Conservation (phyloP, 768 basidiomycete genomes). For the Mycena filopes region DNA sequence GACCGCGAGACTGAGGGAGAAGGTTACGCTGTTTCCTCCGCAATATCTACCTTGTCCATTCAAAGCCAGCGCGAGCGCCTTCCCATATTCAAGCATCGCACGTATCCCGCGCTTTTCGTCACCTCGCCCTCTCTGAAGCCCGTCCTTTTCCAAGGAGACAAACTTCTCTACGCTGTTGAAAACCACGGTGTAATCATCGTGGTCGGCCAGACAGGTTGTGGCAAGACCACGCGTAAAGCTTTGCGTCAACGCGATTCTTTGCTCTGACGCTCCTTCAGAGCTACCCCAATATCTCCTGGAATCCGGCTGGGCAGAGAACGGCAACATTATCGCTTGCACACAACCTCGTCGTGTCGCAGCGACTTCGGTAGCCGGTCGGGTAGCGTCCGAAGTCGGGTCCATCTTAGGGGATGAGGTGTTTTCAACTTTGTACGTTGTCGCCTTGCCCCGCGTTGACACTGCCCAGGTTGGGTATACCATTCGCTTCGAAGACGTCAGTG, state of each 20-base stretch:
- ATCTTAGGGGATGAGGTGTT: slow-evolving; percentile 87
- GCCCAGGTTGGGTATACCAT: slow-evolving; percentile 96
- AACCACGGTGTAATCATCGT: slow-evolving; percentile 86
- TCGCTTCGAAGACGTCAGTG: slow-evolving; percentile 93
- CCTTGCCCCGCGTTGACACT: neutral
- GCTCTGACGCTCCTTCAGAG: slow-evolving; percentile 60
- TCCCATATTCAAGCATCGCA: slow-evolving; percentile 92
- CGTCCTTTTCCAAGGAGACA: slow-evolving; percentile 67
- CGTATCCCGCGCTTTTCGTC: slow-evolving; percentile 38
- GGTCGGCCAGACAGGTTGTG: slow-evolving; percentile 95
- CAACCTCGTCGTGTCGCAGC: slow-evolving; percentile 95
- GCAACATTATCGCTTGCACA: slow-evolving; percentile 90
- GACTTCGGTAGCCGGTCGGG: slow-evolving; percentile 91
- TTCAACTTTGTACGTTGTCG: slow-evolving; percentile 26
- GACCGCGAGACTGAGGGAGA: slow-evolving; percentile 87
- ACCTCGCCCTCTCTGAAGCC: slow-evolving; percentile 10
- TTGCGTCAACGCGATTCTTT: slow-evolving; percentile 9
- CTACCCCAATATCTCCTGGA: slow-evolving; percentile 95
- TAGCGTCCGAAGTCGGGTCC: slow-evolving; percentile 92
- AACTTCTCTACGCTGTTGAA: slow-evolving; percentile 86
- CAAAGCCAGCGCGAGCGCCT: slow-evolving; percentile 83
- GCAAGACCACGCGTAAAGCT: slow-evolving; percentile 93
- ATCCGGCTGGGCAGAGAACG: slow-evolving; percentile 89
- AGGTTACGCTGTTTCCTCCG: slow-evolving; percentile 75
- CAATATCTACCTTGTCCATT: slow-evolving; percentile 68